phyloP scores from a whole-genome alignment of 768 basidiomycete species.

The Calocybe indica region DNA sequence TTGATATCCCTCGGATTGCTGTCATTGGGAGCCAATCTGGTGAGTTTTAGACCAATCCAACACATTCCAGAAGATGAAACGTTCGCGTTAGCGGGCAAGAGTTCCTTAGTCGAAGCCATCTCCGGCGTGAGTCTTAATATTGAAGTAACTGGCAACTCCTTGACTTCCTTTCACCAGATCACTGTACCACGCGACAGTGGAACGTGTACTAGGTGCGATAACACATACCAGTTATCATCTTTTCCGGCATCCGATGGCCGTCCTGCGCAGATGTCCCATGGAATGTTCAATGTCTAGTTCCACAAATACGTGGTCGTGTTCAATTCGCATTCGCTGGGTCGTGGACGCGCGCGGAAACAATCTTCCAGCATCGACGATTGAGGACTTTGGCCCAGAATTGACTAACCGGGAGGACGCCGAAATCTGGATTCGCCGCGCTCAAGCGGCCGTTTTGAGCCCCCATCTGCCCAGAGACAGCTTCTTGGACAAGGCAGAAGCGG shows the following conservation, averaged over 20 bases:
- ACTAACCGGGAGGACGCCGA: conserved; percentile 34
- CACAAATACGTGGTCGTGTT: conserved; percentile 23
- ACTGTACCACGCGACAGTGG: conserved; percentile 43
- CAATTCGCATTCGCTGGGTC: conserved; percentile 37
- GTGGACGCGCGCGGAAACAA: conserved; percentile 23
- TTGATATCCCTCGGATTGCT: conserved; percentile 44
- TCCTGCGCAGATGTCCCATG: conserved; percentile 23
- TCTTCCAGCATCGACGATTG: conserved; percentile 14
- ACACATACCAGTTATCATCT: too few species aligned
- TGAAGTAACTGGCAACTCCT: conserved; percentile 1
- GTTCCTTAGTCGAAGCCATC: conserved; percentile 44
- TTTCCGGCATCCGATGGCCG: too few species aligned
- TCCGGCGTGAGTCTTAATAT: conserved; percentile 26
- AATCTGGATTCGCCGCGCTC: conserved; percentile 36
- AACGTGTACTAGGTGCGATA: conserved; percentile 29
- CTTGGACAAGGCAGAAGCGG: not conserved
- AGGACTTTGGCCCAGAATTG: conserved; percentile 18
- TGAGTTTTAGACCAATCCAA: not conserved
- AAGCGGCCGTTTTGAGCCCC: conserved; percentile 16
- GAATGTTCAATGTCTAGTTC: conserved; percentile 26
- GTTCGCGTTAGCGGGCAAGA: conserved; percentile 16
- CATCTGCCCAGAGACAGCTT: conserved; percentile 1
- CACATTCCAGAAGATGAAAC: conserved; percentile 10
- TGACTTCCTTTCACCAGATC: conserved; percentile 22
- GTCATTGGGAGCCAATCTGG: conserved; percentile 46